A percentile compares a stretch with the other conserved stretches of the same genome.
Conservation (phyloP, 352 stramenopile species). For the Phytophthora multivora region DNA sequence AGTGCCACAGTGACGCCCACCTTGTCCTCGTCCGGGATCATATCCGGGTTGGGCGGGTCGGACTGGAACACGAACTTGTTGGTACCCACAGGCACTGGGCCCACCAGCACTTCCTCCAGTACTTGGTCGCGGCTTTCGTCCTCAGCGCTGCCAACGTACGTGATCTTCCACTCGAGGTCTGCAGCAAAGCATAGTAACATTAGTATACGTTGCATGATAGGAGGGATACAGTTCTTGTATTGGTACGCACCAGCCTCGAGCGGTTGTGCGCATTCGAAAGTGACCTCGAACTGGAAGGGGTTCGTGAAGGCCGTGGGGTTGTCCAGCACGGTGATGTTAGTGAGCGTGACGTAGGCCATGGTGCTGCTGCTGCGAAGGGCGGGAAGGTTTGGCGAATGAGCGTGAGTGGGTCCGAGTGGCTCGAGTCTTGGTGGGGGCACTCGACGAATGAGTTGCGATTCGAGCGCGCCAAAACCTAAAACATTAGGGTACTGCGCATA, state of each 20-base stretch:
- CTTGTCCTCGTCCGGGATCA: conserved; percentile 96
- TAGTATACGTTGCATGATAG: not conserved
- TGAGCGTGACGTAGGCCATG: conserved; percentile 91
- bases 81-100: conserved; percentile 96
- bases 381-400: conserved; percentile 17
- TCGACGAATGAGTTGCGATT: conserved; percentile 20
- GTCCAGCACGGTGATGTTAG: conserved; percentile 97
- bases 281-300: conserved; percentile 99
- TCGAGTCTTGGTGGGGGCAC: conserved; percentile 2
- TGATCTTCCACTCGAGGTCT: conserved; percentile 99
- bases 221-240: not conserved
- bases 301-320: conserved; percentile 98
- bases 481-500: conserved; percentile 2
- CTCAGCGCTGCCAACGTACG: conserved; percentile 98
- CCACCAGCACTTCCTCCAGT: conserved; percentile 98
- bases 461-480: conserved; percentile 28
- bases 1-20: conserved; percentile 99
- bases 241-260: conserved; percentile 93
- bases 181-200: conserved; percentile 1
- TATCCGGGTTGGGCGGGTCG: conserved; percentile 89
- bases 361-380: not conserved
- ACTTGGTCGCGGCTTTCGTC: conserved; percentile 96
- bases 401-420: conserved; percentile 4
- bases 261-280: conserved; percentile 98
- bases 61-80: conserved; percentile 99